Base-by-base conservation (phyloP, 768 basidiomycete species). In the Sporobolomyces phaffii region DNA sequence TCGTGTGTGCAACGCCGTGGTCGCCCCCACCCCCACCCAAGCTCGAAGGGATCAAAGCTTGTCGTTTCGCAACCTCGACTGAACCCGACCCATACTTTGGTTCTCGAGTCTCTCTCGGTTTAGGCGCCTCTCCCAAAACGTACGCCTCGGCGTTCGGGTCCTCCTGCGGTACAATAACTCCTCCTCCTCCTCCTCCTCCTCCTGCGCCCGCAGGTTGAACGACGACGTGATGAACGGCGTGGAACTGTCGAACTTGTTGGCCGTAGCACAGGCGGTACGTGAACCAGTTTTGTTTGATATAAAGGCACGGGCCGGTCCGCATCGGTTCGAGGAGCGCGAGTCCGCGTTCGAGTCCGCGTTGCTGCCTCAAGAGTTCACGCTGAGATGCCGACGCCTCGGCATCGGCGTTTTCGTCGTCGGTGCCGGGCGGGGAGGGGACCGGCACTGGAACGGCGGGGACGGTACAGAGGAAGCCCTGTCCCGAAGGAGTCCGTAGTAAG, bases 241-340 rank as follows among this genome's bases (percentile, higher is more conserved):
- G 88, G 82, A 98, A 99, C 79, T 99, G 96, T 64, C 93, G 87
- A 68, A 98, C 91, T 79, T 96, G 87, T 57, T 85, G 83, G 78
- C 92, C 89, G 80, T 99, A 73, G 59, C 69, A 91, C 78, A 89
- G 96, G 53, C 90, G 87, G 79, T 98, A 98, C 41, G 92, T 98
- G 81, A 97, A 98, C 92, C 92, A 96, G 43, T 87, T 85, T 81
- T 91, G 89, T 73, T 85, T 85, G 76, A 87, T 85, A 87, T 91
- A 80, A 69, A 75, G 33, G 28, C 74, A 75, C 1, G 62, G 54
- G 2, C 49, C 56, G 17, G n/a, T n/a, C n/a, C 61, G 61, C 58
- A 75, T 57, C 9, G 73, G 70, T 29, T 74, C 73, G 0, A 75
- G 44, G 34, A 75, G 36, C 2, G 62, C 68, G 17, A 75, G 59